Base-by-base conservation (phyloP, 2,329 filamentous ascomycete genomes). In the Penicillium vulpinum region DNA sequence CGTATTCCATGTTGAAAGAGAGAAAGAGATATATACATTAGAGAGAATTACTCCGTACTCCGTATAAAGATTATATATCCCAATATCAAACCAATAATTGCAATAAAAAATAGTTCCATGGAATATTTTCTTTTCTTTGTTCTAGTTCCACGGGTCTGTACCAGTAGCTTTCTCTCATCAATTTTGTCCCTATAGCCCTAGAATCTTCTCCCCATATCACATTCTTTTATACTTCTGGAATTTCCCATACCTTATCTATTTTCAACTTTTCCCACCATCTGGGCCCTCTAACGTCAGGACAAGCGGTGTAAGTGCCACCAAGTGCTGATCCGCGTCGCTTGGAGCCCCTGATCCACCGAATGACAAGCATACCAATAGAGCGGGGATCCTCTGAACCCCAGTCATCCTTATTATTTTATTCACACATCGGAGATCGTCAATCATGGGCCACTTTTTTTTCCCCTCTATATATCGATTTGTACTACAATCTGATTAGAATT, bases 311-410 rank as follows among this genome's bases (percentile, higher is more conserved):
- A 49, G 41, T 62, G 58, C 61, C 59, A 59, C 60, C 50, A 62
- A n/a, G 58, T 56, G 63, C 63, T 58, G 61, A 65, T 65, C 59
- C 56, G 57, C 50, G 48, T 64, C 62, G 56, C 51, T 60, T 58
- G 57, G 55, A 66, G 61, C 62, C 62, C 59, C 61, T 62, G 61
- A 65, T 65, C 64, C 64, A 64, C 62, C 59, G 40, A 65, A 64
- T 66, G 63, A 66, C 64, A 62, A 65, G 62, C 61, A 64, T 66
- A 56, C 57, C 51, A 56, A 57, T 61, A 57, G 62, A 62, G 18
- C 43, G 44, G 44, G 44, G 62, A 60, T 66, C 56, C 49, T 59
- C 54, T 38, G 31, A 60, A 61, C 58, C 62, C 62, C 61, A 54
- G 54, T 60, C 56, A 49, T 40, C 36, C 47, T 54, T 54, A 55